phyloP scores from a whole-genome alignment of 257 asterid species.

The Nicotiana tomentosiformis region DNA sequence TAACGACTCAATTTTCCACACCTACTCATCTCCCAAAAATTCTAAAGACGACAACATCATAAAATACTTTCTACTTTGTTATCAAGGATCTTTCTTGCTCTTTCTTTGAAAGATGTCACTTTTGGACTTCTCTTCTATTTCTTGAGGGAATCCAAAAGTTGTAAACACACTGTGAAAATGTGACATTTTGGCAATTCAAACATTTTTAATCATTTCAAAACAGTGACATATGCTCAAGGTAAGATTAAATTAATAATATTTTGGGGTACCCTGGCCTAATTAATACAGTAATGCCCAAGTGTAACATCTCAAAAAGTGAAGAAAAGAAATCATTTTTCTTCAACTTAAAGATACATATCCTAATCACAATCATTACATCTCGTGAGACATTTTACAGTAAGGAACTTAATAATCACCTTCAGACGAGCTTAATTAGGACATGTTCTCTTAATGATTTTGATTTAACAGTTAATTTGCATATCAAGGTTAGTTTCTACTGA shows the following conservation, averaged over 20 bases:
- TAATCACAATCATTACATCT: constrained; percentile 30
- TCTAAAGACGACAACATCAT: constrained; percentile 48
- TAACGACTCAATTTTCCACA: constrained; percentile 9
- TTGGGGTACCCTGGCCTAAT: neutral
- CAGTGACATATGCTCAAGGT: constrained; percentile 25
- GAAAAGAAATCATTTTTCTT: constrained; percentile 47
- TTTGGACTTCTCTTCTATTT: constrained; percentile 24
- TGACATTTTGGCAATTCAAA: constrained; percentile 22
- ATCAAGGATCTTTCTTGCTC: constrained; percentile 36
- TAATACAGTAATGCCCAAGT: constrained; percentile 19
- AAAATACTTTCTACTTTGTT: constrained; percentile 30
- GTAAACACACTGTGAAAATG: constrained; percentile 10
- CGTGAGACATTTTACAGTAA: constrained; percentile 15
- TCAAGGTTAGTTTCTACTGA: constrained; percentile 1
- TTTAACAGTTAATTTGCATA: constrained; percentile 2
- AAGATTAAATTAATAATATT: constrained; percentile 11
- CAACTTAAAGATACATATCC: constrained; percentile 37
- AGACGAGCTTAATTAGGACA: neutral
- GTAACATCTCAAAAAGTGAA: constrained; percentile 23
- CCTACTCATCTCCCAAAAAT: constrained; percentile 6
- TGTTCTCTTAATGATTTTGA: constrained; percentile 6
- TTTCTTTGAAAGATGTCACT: constrained; percentile 22
- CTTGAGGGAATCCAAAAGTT: constrained; percentile 32
- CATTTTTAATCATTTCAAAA: constrained; percentile 20
- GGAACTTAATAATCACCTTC: neutral